Evolutionary conservation across 495 filamentous ascomycete species (phyloP).

Genomic region (Cercophora sp.): DNA sequence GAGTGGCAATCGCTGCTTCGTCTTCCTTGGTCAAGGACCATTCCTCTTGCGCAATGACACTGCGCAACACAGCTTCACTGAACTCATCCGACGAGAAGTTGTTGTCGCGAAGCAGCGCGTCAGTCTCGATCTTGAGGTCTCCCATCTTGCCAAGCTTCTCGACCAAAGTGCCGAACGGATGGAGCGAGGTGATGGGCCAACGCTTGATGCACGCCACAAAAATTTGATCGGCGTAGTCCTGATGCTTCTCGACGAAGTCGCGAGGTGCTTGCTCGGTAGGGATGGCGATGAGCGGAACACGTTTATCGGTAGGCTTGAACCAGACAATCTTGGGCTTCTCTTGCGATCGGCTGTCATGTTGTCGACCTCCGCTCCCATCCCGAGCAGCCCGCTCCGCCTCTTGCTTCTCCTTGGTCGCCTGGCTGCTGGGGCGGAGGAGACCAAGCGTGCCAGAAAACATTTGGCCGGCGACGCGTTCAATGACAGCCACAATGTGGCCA

Average conservation of each 20-base stretch:
- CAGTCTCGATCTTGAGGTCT: conserved; percentile 92
- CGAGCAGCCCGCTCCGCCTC: conserved; percentile 91
- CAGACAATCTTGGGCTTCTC: conserved; percentile 99
- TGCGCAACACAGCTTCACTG: conserved; percentile 90
- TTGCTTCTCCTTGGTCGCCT: conserved; percentile 99
- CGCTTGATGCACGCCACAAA: conserved; percentile 99
- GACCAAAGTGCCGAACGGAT: conserved; percentile 95
- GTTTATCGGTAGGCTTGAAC: conserved; percentile 99
- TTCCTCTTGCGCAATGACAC: conserved; percentile 83
- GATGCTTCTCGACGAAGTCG: conserved; percentile 98
- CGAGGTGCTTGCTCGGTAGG: conserved; percentile 96
- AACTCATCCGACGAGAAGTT: conserved; percentile 98
- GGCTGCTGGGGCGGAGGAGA: conserved; percentile 89
- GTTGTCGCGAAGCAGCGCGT: conserved; percentile 94
- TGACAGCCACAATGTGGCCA: conserved; percentile 93
- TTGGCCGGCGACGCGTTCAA: conserved; percentile 93
- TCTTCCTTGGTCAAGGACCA: conserved; percentile 84
- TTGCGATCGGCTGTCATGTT: conserved; percentile 72
- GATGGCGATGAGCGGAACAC: conserved; percentile 95
- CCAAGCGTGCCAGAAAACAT: conserved; percentile 99
- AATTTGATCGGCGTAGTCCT: conserved; percentile 93
- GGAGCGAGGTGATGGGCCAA: conserved; percentile 98
- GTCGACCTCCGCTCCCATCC: conserved; percentile 74
- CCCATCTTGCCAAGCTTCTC: conserved; percentile 98
- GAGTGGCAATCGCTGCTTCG: conserved; percentile 65